Conservation (phyloP, 108 stramenopile species). For the Fragilaria crotonensis region DNA sequence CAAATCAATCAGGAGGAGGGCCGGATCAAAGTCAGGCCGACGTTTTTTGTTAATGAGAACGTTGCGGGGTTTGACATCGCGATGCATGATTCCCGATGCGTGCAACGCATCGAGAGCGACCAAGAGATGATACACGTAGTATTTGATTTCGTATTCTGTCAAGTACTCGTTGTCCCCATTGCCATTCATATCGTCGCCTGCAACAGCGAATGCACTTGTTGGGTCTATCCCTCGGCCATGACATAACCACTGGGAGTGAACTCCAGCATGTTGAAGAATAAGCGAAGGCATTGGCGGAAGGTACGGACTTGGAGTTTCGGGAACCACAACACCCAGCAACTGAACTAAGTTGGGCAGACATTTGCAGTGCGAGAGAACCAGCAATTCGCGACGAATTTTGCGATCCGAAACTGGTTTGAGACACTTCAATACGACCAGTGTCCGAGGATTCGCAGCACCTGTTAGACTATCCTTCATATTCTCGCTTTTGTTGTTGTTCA, state of each 20-base stretch:
- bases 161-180: conserved; percentile 17
- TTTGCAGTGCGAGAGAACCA: conserved; percentile 58
- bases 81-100: conserved; percentile 84
- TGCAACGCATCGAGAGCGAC: conserved; percentile 82
- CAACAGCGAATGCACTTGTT: background rate
- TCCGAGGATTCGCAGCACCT: background rate
- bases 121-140: conserved; percentile 83
- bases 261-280: conserved; percentile 84
- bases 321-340: conserved; percentile 40
- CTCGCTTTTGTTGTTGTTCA: background rate
- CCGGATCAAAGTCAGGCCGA: conserved; percentile 13
- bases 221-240: conserved; percentile 32
- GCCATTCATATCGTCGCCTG: background rate
- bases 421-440: conserved; percentile 64
- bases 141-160: conserved; percentile 76
- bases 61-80: conserved; percentile 94
- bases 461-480: background rate
- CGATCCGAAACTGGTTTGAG: conserved; percentile 80
- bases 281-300: conserved; percentile 52
- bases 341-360: conserved; percentile 65
- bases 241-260: conserved; percentile 76
- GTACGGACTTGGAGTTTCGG: conserved; percentile 18
- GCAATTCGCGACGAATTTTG: conserved; percentile 74
- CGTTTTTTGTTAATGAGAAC: conserved; percentile 68
- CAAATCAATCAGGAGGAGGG: conserved; percentile 84